Percentiles rank a stretch among this genome's conserved stretches.
These are phyloP conservation scores for Phaeosphaeria sp. DNA, from an alignment of 2,329 filamentous ascomycete species.

Conservation along the genomic window DNA sequence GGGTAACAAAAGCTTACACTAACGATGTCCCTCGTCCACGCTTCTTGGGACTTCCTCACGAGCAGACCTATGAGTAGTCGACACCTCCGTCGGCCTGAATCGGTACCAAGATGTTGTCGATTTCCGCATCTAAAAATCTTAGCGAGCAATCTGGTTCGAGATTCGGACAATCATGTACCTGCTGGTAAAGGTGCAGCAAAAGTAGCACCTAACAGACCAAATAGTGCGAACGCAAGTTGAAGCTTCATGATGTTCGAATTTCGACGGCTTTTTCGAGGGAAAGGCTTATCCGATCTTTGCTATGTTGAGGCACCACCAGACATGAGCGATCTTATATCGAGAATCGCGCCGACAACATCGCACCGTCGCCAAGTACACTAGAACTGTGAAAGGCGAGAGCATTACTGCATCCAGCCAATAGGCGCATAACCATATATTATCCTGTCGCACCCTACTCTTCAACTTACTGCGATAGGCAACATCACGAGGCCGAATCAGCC, in stretches of 20 bases:
- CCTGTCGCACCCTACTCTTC: background rate
- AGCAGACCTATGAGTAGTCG: background rate
- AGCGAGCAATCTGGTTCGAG: background rate
- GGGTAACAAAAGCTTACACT: background rate
- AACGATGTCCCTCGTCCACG: background rate
- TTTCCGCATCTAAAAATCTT: background rate
- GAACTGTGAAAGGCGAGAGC: background rate
- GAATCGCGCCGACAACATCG: background rate
- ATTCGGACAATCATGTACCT: background rate
- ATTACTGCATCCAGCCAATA: background rate
- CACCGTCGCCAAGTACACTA: background rate
- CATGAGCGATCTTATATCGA: background rate
- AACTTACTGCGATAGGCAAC: background rate
- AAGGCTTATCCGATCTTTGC: background rate
- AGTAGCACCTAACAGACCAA: background rate
- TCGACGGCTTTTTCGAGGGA: background rate
- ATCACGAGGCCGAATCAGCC: background rate
- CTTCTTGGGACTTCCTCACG: background rate
- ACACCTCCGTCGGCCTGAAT: background rate
- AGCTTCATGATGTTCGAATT: background rate
- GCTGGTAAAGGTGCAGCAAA: background rate
- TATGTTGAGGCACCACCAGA: background rate
- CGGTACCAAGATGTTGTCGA: background rate
- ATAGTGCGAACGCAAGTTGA: background rate
- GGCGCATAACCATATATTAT: background rate